Percentiles rank a stretch among this genome's conserved stretches.
Evolutionary conservation across 2,329 filamentous ascomycete species (phyloP).

Genomic region (Aspergillus bombycis): DNA sequence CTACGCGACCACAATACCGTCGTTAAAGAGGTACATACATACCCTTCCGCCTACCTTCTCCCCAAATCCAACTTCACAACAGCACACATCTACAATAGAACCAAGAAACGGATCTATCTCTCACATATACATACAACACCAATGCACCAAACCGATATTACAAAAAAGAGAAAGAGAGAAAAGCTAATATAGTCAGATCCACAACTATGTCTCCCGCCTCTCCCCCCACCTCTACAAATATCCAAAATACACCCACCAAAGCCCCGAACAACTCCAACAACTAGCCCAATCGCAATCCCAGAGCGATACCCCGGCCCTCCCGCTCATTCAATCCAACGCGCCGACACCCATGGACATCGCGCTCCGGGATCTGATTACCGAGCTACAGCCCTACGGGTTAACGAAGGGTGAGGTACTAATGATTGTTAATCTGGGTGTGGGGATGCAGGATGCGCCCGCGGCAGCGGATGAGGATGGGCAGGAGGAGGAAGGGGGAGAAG

Average conservation of each 20-base stretch:
- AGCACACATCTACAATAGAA: not conserved
- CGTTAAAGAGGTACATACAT: slow-evolving; percentile 45
- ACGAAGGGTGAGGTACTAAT: slow-evolving; percentile 52
- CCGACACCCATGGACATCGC: slow-evolving; percentile 38
- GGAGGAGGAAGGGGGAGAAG: slow-evolving; percentile 10
- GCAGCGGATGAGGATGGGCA: slow-evolving; percentile 7
- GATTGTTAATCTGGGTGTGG: slow-evolving; percentile 50
- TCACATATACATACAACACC: not conserved
- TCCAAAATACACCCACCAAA: slow-evolving; percentile 34
- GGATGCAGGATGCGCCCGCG: slow-evolving; percentile 24
- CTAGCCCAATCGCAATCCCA: slow-evolving; percentile 3
- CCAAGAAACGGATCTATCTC: not conserved
- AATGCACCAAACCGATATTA: not conserved
- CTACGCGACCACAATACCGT: slow-evolving; percentile 51
- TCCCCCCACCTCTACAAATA: slow-evolving; percentile 45
- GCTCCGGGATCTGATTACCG: slow-evolving; percentile 39
- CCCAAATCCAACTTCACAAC: too few species aligned
- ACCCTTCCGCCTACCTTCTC: not conserved
- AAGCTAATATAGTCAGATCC: slow-evolving; percentile 33
- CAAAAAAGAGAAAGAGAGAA: too few species aligned
- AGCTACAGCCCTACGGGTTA: slow-evolving; percentile 44
- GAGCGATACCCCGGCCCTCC: not conserved
- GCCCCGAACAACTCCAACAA: slow-evolving; percentile 22
- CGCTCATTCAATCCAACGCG: slow-evolving; percentile 22
- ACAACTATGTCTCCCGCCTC: slow-evolving; percentile 45